Conservation (phyloP, 73 alveolate species). For the Paramecium octaurelia region DNA sequence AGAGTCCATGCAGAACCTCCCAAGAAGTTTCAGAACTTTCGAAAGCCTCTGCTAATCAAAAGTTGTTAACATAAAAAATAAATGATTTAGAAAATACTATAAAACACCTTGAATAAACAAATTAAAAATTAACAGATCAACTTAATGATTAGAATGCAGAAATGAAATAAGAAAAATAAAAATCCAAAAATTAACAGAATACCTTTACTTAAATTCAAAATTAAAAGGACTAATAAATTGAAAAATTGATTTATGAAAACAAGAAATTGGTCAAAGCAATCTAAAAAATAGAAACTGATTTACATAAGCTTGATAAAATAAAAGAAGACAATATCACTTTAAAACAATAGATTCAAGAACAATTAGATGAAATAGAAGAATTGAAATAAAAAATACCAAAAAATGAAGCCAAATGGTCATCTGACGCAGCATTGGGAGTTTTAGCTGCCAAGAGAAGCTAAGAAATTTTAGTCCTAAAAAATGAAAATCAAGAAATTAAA, state of each 20-base stretch:
- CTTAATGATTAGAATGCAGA: background rate
- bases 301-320: background rate
- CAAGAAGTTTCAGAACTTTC: background rate
- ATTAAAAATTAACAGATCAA: background rate
- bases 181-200: background rate
- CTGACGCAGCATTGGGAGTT: background rate
- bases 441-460: conserved; percentile 16
- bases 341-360: background rate
- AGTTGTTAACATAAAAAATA: background rate
- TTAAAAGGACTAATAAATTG: background rate
- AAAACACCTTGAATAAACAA: background rate
- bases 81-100: background rate
- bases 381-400: background rate
- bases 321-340: background rate
- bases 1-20: background rate
- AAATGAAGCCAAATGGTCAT: background rate
- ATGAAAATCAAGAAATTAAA: background rate
- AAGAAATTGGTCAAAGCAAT: background rate
- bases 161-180: background rate
- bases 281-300: background rate
- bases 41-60: background rate
- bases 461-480: background rate
- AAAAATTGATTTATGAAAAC: background rate
- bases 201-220: background rate
- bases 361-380: background rate